A percentile compares a stretch with the other conserved stretches of the same genome.
These are phyloP conservation scores for Psilocybe azurescens DNA, from an alignment of 768 basidiomycete genomes.

Conservation along the genomic window DNA sequence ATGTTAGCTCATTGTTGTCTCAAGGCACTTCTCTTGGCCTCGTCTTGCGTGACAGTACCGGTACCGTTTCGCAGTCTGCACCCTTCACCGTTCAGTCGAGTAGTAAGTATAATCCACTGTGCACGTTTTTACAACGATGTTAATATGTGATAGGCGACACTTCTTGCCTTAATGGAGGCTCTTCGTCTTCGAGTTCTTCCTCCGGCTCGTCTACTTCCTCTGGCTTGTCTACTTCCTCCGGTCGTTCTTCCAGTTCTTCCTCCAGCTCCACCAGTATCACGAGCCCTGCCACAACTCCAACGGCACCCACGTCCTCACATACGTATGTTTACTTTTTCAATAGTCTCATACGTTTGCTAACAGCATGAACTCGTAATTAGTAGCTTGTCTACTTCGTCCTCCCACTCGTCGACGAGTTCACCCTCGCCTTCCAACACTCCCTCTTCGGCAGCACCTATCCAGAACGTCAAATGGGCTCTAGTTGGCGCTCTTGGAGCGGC, in stretches of 20 bases:
- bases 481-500: conserved; percentile 13
- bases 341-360: conserved; percentile 8
- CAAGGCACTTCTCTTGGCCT: conserved; percentile 61
- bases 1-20: conserved; percentile 4
- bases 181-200: conserved; percentile 9
- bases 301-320: conserved; percentile 11
- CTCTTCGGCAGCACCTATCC: conserved; percentile 24
- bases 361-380: neutral
- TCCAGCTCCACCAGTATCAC: conserved; percentile 22
- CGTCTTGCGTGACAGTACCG: conserved; percentile 64
- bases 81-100: conserved; percentile 53
- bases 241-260: conserved; percentile 16
- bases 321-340: conserved; percentile 8
- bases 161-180: conserved; percentile 15
- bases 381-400: neutral
- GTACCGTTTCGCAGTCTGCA: conserved; percentile 53
- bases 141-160: conserved; percentile 10
- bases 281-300: conserved; percentile 19
- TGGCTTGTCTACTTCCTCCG: conserved; percentile 24
- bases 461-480: conserved; percentile 9
- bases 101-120: conserved; percentile 42
- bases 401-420: neutral
- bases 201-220: conserved; percentile 36
- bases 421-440: conserved; percentile 21
- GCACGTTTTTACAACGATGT: neutral